Conservation (phyloP, 2,329 filamentous ascomycete genomes). For the Berkeleyomyces rouxiae region DNA sequence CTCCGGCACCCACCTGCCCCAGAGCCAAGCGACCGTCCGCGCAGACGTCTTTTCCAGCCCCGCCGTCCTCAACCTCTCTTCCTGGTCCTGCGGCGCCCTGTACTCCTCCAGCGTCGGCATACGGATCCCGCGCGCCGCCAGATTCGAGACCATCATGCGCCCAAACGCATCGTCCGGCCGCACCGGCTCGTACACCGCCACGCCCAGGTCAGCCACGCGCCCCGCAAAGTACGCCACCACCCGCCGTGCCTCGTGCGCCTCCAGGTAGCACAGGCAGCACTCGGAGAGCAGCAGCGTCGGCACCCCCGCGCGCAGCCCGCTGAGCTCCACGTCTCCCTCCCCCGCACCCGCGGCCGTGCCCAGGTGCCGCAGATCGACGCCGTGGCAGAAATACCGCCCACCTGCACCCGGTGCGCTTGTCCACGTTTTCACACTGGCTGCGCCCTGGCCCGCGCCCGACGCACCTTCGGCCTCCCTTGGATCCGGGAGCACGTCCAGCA, state of each 20-base stretch:
- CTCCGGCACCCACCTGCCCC: constrained; percentile 53
- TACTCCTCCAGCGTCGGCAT: constrained; percentile 71
- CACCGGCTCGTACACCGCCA: constrained; percentile 82
- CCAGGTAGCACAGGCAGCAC: constrained; percentile 86
- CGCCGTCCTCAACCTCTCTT: constrained; percentile 43
- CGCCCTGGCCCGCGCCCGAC: constrained; percentile 16
- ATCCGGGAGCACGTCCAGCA: constrained; percentile 25
- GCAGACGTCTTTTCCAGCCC: constrained; percentile 40
- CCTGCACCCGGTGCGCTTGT: constrained; percentile 20
- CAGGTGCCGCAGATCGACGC: constrained; percentile 53
- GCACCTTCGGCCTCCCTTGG: constrained; percentile 14
- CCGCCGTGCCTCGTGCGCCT: constrained; percentile 41
- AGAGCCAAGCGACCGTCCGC: constrained; percentile 42
- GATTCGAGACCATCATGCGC: constrained; percentile 78
- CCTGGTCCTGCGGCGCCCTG: constrained; percentile 50
- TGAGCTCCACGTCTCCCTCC: constrained; percentile 14
- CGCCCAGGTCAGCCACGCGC: constrained; percentile 30
- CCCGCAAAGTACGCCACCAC: constrained; percentile 50
- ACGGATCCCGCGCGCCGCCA: constrained; percentile 62
- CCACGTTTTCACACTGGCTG: not conserved
- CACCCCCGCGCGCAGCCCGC: constrained; percentile 35
- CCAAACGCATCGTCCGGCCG: constrained; percentile 74
- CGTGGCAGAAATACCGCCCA: constrained; percentile 39
- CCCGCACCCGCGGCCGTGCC: not conserved
- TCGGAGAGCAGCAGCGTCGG: constrained; percentile 85